These are phyloP conservation scores for Macaranga tanarius DNA, from an alignment of 441 rosid species.

Conservation along the genomic window DNA sequence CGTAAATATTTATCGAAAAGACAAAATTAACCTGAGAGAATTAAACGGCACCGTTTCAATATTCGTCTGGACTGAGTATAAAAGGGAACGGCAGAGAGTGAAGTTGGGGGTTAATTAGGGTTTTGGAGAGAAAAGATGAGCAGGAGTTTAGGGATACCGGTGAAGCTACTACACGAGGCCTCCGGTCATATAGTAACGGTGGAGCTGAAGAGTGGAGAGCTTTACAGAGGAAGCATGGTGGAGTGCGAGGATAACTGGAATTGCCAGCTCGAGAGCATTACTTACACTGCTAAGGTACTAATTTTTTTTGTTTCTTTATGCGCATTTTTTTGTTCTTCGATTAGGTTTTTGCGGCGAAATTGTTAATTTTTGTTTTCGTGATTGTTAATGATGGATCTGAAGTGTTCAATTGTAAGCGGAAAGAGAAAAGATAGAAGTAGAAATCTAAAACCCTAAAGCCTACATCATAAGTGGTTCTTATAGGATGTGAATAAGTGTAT, in stretches of 20 bases:
- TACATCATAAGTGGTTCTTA: too few relatives aligned
- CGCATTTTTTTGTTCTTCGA: neutral
- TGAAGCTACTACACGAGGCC: constrained; percentile 94
- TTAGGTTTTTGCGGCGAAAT: neutral
- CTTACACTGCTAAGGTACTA: constrained; percentile 82
- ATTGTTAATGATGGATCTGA: constrained; percentile 9
- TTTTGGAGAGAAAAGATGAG: constrained; percentile 60
- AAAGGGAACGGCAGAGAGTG: neutral
- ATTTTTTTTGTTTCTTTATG: neutral
- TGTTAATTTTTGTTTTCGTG: too few relatives aligned
- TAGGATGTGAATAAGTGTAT: too few relatives aligned
- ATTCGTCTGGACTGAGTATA: neutral
- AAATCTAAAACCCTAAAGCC: neutral
- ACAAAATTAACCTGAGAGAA: neutral
- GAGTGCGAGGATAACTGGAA: constrained; percentile 99
- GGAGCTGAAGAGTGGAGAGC: constrained; percentile 96
- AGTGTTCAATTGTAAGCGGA: neutral
- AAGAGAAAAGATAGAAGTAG: neutral
- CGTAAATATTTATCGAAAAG: neutral
- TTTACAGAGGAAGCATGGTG: constrained; percentile 92
- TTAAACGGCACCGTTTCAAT: neutral
- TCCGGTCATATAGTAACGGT: constrained; percentile 95
- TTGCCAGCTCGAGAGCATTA: constrained; percentile 92
- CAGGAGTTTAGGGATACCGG: constrained; percentile 96
- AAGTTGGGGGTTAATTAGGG: constrained; percentile 38